A percentile compares a stretch with the other conserved stretches of the same genome.
Evolutionary conservation across 257 asterid genomes (phyloP).

Genomic region (Scutellaria barbata): DNA sequence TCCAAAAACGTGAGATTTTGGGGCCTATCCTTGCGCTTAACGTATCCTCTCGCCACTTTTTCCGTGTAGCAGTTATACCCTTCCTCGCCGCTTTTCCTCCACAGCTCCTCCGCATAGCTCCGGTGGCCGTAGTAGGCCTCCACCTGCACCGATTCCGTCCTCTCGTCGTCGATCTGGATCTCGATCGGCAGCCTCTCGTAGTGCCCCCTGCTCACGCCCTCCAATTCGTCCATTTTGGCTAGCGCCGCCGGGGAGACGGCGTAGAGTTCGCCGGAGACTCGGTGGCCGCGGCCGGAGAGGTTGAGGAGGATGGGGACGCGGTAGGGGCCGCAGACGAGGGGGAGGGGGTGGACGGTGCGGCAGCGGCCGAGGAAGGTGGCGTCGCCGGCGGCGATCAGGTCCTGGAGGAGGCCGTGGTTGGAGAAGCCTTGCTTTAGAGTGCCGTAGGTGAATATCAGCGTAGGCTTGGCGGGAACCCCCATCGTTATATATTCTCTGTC

Average conservation of each 20-base stretch:
- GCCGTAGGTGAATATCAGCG: conserved; percentile 74
- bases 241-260: conserved; percentile 58
- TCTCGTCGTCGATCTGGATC: conserved; percentile 7
- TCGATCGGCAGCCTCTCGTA: conserved; percentile 72
- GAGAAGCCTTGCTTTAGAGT: conserved; percentile 81
- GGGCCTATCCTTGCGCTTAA: conserved; percentile 70
- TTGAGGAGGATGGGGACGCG: conserved; percentile 87
- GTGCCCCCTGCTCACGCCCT: conserved; percentile 64
- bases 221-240: conserved; percentile 71
- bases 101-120: conserved; percentile 75
- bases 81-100: conserved; percentile 70
- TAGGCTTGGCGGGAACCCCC: conserved; percentile 32
- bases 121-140: conserved; percentile 76
- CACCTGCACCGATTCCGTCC: neutral
- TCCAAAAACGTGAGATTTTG: conserved; percentile 62
- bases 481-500: conserved; percentile 3
- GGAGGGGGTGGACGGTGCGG: conserved; percentile 54
- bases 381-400: conserved; percentile 66
- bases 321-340: conserved; percentile 86
- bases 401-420: conserved; percentile 67
- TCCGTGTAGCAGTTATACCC: conserved; percentile 58
- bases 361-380: conserved; percentile 60
- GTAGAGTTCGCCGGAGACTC: conserved; percentile 76
- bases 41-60: conserved; percentile 71
- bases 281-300: conserved; percentile 62